Conservation (phyloP, 768 basidiomycete genomes). For the Calocera viscosa region DNA sequence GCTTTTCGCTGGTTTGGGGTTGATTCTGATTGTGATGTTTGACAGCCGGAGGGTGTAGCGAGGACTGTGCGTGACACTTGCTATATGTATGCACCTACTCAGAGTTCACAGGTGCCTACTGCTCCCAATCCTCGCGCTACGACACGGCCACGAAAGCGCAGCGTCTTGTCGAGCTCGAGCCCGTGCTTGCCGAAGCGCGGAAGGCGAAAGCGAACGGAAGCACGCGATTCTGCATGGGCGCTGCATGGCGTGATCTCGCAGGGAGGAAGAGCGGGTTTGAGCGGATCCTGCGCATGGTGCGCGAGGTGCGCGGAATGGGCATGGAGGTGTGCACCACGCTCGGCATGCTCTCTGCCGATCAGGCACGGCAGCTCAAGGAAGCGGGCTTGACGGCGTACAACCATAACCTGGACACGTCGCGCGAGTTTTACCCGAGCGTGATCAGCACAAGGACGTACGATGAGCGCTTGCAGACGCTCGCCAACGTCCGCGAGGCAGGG, state of each 20-base stretch:
- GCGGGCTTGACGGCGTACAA: constrained; percentile 97
- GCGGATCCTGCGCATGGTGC: constrained; percentile 19
- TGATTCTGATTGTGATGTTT: constrained; percentile 10
- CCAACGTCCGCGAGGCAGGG: constrained; percentile 82
- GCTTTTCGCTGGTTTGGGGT: neutral
- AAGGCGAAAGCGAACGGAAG: constrained; percentile 93
- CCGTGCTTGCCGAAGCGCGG: constrained; percentile 83
- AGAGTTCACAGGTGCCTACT: constrained; percentile 64
- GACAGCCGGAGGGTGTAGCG: constrained; percentile 83
- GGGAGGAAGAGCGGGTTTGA: constrained; percentile 91
- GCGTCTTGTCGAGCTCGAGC: constrained; percentile 73
- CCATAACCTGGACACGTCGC: constrained; percentile 95
- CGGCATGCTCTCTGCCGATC: constrained; percentile 90
- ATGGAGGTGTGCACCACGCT: constrained; percentile 99
- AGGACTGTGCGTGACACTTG: constrained; percentile 60
- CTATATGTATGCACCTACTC: constrained; percentile 11
- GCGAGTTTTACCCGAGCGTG: constrained; percentile 92
- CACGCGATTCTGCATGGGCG: constrained; percentile 98
- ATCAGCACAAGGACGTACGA: constrained; percentile 93
- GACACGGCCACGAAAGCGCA: constrained; percentile 81
- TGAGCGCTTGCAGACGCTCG: constrained; percentile 80
- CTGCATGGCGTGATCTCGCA: constrained; percentile 90
- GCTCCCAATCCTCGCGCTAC: constrained; percentile 93
- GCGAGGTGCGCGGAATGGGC: constrained; percentile 69
- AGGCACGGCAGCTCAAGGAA: constrained; percentile 82